A percentile compares a stretch with the other conserved stretches of the same genome.
Conservation (phyloP, 2,329 filamentous ascomycete species). For the Fusarium sacchari region DNA sequence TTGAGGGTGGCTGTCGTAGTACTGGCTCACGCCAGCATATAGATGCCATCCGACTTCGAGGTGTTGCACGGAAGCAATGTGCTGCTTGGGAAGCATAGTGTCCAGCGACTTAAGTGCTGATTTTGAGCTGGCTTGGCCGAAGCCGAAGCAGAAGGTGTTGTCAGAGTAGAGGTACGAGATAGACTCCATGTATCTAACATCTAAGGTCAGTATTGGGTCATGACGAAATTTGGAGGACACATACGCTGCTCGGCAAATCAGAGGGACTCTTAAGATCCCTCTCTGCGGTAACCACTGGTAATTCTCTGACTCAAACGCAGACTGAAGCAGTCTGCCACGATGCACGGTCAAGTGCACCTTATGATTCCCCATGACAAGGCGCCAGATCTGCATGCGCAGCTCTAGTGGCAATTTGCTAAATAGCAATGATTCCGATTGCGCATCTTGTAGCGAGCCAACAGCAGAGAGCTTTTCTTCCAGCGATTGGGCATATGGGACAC, state of each 20-base stretch:
- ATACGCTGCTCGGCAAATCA: neutral
- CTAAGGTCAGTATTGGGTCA: neutral
- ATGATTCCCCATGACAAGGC: neutral
- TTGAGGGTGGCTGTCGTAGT: neutral
- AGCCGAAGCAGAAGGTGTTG: neutral
- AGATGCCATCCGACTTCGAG: neutral
- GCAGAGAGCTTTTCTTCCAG: neutral
- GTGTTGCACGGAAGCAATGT: neutral
- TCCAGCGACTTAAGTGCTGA: neutral
- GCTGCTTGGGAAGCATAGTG: neutral
- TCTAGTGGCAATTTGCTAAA: neutral
- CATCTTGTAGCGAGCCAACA: neutral
- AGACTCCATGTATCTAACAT: neutral
- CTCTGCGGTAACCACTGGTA: neutral
- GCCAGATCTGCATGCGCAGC: neutral
- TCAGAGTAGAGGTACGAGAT: neutral
- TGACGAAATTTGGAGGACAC: fast-evolving
- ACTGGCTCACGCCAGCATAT: neutral
- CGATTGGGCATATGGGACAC: neutral
- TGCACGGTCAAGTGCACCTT: neutral
- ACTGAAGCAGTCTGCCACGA: neutral
- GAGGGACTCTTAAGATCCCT: neutral
- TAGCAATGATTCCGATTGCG: neutral
- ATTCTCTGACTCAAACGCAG: neutral
- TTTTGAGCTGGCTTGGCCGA: neutral